These are phyloP conservation scores for Rhodamnia rubescens DNA, from an alignment of 345 rosid genomes.

Conservation along the genomic window DNA sequence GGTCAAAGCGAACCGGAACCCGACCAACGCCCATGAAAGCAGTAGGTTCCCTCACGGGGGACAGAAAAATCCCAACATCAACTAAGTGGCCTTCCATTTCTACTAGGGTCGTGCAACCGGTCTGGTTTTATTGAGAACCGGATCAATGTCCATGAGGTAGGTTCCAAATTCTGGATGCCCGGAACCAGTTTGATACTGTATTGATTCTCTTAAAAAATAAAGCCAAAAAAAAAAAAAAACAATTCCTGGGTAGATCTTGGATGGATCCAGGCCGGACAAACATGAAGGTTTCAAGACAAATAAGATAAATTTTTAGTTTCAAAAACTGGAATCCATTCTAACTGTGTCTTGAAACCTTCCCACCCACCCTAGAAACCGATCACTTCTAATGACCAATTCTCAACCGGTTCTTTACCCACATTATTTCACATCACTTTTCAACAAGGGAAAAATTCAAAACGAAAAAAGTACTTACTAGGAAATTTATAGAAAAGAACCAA, in stretches of 20 bases:
- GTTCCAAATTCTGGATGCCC: too few relatives aligned
- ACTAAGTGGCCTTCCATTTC: background rate
- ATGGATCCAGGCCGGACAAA: background rate
- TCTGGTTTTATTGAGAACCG: too few relatives aligned
- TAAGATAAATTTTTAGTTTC: background rate
- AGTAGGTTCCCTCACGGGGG: too few relatives aligned
- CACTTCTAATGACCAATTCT: accelerated
- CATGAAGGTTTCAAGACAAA: accelerated
- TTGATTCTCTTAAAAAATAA: background rate
- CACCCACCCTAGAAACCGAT: background rate
- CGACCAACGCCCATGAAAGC: too few relatives aligned
- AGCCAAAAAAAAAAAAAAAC: accelerated
- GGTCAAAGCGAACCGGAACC: too few relatives aligned
- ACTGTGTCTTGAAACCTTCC: accelerated
- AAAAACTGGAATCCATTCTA: background rate
- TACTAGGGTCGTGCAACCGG: accelerated
- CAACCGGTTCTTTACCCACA: accelerated
- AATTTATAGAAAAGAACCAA: background rate
- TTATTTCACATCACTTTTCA: background rate
- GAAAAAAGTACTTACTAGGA: accelerated
- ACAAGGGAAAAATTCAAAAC: background rate
- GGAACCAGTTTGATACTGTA: accelerated
- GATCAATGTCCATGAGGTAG: too few relatives aligned
- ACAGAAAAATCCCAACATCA: background rate
- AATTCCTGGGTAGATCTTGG: accelerated